Evolutionary conservation across 495 filamentous ascomycete genomes (phyloP), one percentile per base, ranked within the genome.

Genomic region (Lepidopterella palustris): DNA sequence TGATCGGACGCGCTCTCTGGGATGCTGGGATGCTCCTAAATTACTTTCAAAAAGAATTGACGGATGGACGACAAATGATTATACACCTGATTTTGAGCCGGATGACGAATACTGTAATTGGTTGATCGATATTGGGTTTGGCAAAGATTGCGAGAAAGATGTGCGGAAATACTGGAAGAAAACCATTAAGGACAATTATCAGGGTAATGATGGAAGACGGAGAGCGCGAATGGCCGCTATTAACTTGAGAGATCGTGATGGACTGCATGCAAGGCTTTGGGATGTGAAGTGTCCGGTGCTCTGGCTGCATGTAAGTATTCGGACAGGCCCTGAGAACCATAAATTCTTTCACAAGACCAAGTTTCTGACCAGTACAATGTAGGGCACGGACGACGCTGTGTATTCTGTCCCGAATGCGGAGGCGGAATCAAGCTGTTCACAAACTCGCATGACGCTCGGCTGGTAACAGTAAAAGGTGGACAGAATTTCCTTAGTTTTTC

Each of bases 401-500:
- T 87, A 77, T 63, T 75, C 74, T 0, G 60, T 74, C 6, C 67
- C 55, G 0, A 76, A 82, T 27, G 75, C 80, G 0, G 66, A 69
- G 21, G 74, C 85, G 66, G 79, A 86, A 83, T 85, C 61, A 75
- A 81, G 63, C 69, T 81, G 26, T 86, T 87, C 58, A 78, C 71
- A 0, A 73, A 73, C 10, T 79, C 78, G 0, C 70, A 70, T 11
- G 78, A 83, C 63, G 78, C 78, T 0, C 71, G 73, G 23, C 60
- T 86, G 15, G 68, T 75, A 6, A 63, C 73, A 4, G 58, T 86
- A 0, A 71, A 84, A 13, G 78, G 72, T 2, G 84, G 80, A 1
- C 71, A 74, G 11, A 84, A 87, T 68, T 86, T 82, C 66, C 61
- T 87, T 57, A 81, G 75, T 61, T 76, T 73, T 0, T 78, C 80